Conservation (phyloP, 495 filamentous ascomycete genomes). For the Hypoxylon crocopeplum region DNA sequence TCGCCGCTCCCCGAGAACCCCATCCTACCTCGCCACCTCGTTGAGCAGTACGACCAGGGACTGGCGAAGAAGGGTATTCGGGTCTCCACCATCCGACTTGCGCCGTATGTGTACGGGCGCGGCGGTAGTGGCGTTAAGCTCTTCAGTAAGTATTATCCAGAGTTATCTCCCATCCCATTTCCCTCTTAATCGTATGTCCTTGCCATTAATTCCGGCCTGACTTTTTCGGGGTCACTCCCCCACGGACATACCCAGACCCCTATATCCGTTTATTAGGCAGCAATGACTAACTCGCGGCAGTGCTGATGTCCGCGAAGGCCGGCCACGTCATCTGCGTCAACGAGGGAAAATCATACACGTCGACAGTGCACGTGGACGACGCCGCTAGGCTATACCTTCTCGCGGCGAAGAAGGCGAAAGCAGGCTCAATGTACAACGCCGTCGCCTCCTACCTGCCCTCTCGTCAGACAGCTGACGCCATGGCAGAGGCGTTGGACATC, state of each 20-base stretch:
- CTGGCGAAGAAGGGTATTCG: constrained; percentile 39
- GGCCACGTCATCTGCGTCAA: constrained; percentile 37
- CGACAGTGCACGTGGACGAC: constrained; percentile 51
- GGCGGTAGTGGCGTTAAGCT: constrained; percentile 46
- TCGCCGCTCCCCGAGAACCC: constrained; percentile 30
- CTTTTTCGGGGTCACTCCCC: too few relatives aligned
- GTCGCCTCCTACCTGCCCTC: constrained; percentile 32
- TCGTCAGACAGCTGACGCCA: constrained; percentile 41
- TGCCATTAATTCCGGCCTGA: not conserved
- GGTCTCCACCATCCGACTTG: constrained; percentile 45
- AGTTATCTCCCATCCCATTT: not conserved
- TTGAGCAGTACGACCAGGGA: constrained; percentile 37
- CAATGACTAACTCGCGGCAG: not conserved
- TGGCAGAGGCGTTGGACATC: constrained; percentile 36
- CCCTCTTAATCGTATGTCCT: not conserved
- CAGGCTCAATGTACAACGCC: constrained; percentile 44
- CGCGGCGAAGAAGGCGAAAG: constrained; percentile 31
- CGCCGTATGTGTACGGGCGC: constrained; percentile 51
- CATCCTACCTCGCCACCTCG: constrained; percentile 31
- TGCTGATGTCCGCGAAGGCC: constrained; percentile 23
- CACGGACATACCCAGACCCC: too few relatives aligned
- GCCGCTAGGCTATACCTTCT: constrained; percentile 50
- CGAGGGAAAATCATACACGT: constrained; percentile 26
- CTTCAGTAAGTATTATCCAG: constrained; percentile 22
- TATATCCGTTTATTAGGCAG: too few relatives aligned